Evolutionary conservation across 345 rosid genomes (phyloP).

Genomic region (Euphorbia pulcherrima): DNA sequence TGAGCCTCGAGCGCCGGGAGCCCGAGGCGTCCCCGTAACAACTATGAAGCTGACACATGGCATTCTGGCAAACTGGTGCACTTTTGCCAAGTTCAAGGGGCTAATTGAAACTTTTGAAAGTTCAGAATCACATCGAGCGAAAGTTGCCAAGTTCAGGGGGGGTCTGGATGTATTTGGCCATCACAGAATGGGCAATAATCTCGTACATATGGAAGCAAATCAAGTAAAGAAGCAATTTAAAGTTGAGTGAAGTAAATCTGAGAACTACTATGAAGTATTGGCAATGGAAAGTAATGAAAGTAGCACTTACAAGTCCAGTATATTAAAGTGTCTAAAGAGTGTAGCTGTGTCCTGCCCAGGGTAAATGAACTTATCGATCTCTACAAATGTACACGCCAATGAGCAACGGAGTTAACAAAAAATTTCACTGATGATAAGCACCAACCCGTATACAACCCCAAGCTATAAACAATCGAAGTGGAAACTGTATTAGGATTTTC

Average conservation of each 20-base stretch:
- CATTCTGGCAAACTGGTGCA: no score
- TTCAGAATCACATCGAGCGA: no score
- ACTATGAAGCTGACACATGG: no score
- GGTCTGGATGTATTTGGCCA: no score
- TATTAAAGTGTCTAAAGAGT: background rate
- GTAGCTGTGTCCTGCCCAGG: background rate
- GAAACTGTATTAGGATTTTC: background rate
- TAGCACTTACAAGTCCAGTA: background rate
- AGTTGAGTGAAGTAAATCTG: background rate
- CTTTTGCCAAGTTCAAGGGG: no score
- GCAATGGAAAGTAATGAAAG: background rate
- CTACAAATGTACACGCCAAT: background rate
- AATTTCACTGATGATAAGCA: background rate
- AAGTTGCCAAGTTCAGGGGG: no score
- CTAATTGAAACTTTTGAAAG: no score
- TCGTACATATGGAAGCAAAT: background rate
- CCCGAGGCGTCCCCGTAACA: no score
- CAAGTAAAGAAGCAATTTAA: background rate
- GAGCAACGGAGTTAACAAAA: background rate
- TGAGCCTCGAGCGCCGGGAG: no score
- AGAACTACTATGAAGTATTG: background rate
- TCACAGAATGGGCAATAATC: background rate
- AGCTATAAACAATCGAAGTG: no score
- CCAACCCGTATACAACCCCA: background rate
- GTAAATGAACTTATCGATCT: background rate